Evolutionary conservation across 2,329 filamentous ascomycete genomes (phyloP).

Genomic region (Xylaria sp.): DNA sequence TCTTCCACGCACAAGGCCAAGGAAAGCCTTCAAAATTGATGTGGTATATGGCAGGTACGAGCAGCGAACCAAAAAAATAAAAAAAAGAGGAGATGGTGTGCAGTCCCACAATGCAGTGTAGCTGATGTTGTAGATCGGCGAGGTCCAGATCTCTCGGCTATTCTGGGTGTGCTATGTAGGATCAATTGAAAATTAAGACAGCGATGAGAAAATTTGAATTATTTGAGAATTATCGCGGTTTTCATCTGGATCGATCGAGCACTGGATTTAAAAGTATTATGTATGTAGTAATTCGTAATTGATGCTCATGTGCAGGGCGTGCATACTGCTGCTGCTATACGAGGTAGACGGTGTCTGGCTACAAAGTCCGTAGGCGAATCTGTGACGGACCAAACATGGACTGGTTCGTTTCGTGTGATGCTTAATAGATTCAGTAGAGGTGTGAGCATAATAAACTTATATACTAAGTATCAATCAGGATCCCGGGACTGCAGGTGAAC

Average conservation of each 20-base stretch:
- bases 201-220: conserved; percentile 25
- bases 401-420: not conserved
- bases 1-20: conserved; percentile 1
- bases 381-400: conserved; percentile 10
- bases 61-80: not conserved
- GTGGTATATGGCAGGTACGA: conserved; percentile 5
- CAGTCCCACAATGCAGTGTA: conserved; percentile 29
- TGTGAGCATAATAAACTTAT: conserved; percentile 19
- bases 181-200: conserved; percentile 24
- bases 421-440: conserved; percentile 7
- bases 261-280: not conserved
- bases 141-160: conserved; percentile 38
- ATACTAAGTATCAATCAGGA: conserved; percentile 13
- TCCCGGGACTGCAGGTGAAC: conserved; percentile 1
- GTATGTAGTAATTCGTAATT: too few species aligned
- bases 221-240: not conserved
- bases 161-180: conserved; percentile 15
- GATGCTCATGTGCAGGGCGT: not conserved
- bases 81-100: conserved; percentile 31
- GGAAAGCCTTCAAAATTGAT: conserved; percentile 6
- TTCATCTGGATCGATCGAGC: not conserved
- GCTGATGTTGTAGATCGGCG: conserved; percentile 22
- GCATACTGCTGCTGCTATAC: not conserved
- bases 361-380: conserved; percentile 6
- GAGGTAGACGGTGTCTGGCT: not conserved